Evolutionary conservation across 306 rosid species (phyloP), one percentile per base, ranked within the genome.

Genomic region (Cicer arietinum): DNA sequence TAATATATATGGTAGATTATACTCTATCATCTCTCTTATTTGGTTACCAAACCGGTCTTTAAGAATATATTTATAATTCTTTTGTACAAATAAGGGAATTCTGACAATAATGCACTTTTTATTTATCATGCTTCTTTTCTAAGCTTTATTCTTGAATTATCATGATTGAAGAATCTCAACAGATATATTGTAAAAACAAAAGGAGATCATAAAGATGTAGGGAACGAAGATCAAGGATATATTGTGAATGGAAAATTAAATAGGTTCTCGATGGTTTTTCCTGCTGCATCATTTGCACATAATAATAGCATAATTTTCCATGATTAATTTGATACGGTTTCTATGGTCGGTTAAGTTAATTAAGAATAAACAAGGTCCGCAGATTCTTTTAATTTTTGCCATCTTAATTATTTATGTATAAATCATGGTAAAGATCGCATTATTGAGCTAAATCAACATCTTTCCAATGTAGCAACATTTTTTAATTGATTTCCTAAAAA

Each of bases 291-390:
- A 81, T 86, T 81, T 67, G 77, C 79, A 73, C 63, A 80, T 69
- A 71, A 73, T 84, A 62, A 73, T 62, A 52, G 67, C 80, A 48
- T 62, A 57, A 17, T 48, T 86, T 78, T 83, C 65, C 71, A 89
- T 86, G 75, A 85, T 30, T 30, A 30, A 30, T 85, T 83, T 76
- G 89, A 91, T 86, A 78, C 76, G 58, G 73, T 14, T 88, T 76
- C 76, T 68, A 52, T 73, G 75, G 87, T 68, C 79, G 69, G 82
- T 63, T 75, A 80, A 71, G 83, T 71, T 77, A 80, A 82, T 74
- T 82, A 72, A 45, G 67, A 57, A 71, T 78, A 69, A 83, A 48
- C 5, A 46, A 67, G 13, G 56, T 54, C 43, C 74, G 25, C n/a
- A 60, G 79, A 10, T 78, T 73, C 54, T 57, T 68, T 75, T 68